Conservation (phyloP, 2,329 filamentous ascomycete species). For the Chaetomium sp. region DNA sequence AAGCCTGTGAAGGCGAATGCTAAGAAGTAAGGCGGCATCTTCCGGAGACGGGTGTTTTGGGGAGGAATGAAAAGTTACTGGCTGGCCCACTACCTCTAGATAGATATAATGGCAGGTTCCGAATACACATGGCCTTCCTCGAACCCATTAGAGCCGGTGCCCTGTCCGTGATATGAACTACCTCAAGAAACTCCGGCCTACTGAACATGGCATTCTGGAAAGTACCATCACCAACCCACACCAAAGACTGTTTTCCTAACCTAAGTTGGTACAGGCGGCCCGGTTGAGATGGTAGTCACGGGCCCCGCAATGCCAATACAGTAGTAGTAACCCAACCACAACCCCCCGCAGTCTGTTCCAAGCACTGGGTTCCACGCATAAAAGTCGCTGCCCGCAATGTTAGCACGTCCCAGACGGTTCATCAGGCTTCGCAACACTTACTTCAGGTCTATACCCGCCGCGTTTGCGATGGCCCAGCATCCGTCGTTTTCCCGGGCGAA, state of each 20-base stretch:
- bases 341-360: conserved; percentile 8
- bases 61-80: too few relatives aligned
- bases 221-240: neutral
- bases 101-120: too few relatives aligned
- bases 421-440: neutral
- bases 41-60: neutral
- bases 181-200: too few relatives aligned
- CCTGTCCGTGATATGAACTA: too few relatives aligned
- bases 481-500: neutral
- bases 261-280: conserved; percentile 5
- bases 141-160: too few relatives aligned
- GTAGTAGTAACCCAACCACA: conserved; percentile 11
- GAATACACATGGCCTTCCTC: too few relatives aligned
- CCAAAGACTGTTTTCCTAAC: neutral
- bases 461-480: conserved; percentile 9
- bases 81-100: too few relatives aligned
- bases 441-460: conserved; percentile 3
- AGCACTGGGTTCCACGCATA: conserved; percentile 3
- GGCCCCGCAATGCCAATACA: conserved; percentile 13
- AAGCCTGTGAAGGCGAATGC: too few relatives aligned
- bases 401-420: neutral
- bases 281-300: conserved; percentile 1
- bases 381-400: neutral
- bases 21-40: neutral
- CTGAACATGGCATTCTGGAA: neutral